Percentiles rank a stretch among this genome's conserved stretches.
Evolutionary conservation across 306 rosid genomes (phyloP).

Genomic region (Quercus engelmannii): DNA sequence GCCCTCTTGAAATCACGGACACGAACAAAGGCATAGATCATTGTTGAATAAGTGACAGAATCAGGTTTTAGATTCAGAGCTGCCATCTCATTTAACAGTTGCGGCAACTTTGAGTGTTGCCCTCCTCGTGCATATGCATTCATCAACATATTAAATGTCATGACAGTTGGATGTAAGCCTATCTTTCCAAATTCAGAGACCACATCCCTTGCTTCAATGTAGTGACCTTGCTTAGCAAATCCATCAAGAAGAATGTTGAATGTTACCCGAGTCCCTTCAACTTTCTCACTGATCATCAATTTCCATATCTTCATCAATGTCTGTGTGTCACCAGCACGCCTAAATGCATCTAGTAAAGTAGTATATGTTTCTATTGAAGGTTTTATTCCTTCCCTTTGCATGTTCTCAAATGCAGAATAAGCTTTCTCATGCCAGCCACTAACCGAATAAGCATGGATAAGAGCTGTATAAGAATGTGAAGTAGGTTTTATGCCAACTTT

Average conservation of each 20-base stretch:
- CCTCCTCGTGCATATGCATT: slow-evolving; percentile 94
- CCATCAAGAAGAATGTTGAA: slow-evolving; percentile 83
- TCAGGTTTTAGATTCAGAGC: slow-evolving; percentile 69
- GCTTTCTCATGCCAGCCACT: slow-evolving; percentile 91
- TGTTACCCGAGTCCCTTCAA: slow-evolving; percentile 60
- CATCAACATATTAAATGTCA: slow-evolving; percentile 85
- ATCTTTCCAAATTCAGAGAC: slow-evolving; percentile 69
- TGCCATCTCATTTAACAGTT: slow-evolving; percentile 76
- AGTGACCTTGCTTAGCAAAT: slow-evolving; percentile 87
- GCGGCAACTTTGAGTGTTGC: slow-evolving; percentile 67
- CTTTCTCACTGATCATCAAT: slow-evolving; percentile 58
- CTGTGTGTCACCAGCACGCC: slow-evolving; percentile 73
- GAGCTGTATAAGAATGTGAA: slow-evolving; percentile 77
- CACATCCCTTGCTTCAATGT: slow-evolving; percentile 74
- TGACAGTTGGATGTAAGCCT: slow-evolving; percentile 69
- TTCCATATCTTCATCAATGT: slow-evolving; percentile 84
- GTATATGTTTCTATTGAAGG: slow-evolving; percentile 90
- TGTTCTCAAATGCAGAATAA: slow-evolving; percentile 60
- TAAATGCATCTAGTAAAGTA: slow-evolving; percentile 71
- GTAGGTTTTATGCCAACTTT: slow-evolving; percentile 73
- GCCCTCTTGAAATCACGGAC: slow-evolving; percentile 73
- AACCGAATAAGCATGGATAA: slow-evolving; percentile 80
- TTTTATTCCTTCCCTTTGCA: slow-evolving; percentile 59
- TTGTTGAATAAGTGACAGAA: slow-evolving; percentile 74
- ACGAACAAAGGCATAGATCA: slow-evolving; percentile 74